phyloP scores from a whole-genome alignment of 306 rosid species.

The Cercis canadensis region DNA sequence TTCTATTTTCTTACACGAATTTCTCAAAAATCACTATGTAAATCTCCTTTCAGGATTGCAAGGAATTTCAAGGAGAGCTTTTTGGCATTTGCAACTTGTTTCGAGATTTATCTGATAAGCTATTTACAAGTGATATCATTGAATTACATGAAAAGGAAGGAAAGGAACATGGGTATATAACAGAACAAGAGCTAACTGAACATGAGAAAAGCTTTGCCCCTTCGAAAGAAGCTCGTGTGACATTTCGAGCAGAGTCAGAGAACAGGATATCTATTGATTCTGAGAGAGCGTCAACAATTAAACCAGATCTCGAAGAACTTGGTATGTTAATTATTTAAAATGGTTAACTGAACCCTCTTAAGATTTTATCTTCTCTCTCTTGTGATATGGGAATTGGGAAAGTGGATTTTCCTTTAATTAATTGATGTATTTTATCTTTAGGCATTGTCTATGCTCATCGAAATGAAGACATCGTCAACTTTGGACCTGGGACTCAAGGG shows the following conservation, averaged over 20 bases:
- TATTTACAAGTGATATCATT: slow-evolving; percentile 83
- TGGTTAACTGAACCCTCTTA: slow-evolving; percentile 12
- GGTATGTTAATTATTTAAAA: slow-evolving; percentile 55
- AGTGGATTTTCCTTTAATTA: slow-evolving; percentile 4
- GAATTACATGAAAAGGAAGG: slow-evolving; percentile 60
- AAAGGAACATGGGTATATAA: slow-evolving; percentile 27
- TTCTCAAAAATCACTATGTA: slow-evolving; percentile 3
- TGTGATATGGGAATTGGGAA: background rate
- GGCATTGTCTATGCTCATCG: slow-evolving; percentile 87
- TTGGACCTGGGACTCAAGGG: slow-evolving; percentile 52
- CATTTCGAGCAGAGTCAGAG: slow-evolving; percentile 44
- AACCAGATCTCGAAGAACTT: slow-evolving; percentile 66
- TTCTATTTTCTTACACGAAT: slow-evolving; percentile 12
- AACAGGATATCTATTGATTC: slow-evolving; percentile 41
- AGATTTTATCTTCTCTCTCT: background rate
- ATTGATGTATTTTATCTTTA: slow-evolving; percentile 34
- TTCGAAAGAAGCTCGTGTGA: slow-evolving; percentile 41
- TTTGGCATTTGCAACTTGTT: slow-evolving; percentile 92
- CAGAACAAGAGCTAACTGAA: slow-evolving; percentile 36
- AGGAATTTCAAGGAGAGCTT: slow-evolving; percentile 94
- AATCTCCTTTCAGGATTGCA: slow-evolving; percentile 69
- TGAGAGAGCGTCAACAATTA: slow-evolving; percentile 40
- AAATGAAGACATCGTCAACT: slow-evolving; percentile 80
- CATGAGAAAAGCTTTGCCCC: slow-evolving; percentile 35
- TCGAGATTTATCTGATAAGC: slow-evolving; percentile 82